phyloP scores from a whole-genome alignment of 2,329 filamentous ascomycete genomes.

The Aureobasidium melanogenum region DNA sequence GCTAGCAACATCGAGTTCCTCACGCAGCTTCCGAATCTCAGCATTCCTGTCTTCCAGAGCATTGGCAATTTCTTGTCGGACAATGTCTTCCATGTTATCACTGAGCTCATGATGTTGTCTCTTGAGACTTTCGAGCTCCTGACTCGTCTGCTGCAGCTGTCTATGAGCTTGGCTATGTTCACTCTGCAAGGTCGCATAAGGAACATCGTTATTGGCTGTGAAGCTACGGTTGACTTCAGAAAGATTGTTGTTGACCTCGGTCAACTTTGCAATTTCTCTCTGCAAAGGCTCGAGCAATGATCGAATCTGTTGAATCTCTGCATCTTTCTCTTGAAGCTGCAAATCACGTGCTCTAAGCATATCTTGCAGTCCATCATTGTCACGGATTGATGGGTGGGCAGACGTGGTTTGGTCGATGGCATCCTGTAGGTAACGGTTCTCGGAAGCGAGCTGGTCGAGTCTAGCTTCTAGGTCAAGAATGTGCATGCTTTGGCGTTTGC shows the following conservation, averaged over 20 bases:
- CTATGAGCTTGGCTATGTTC: slow-evolving; percentile 50
- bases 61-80: slow-evolving; percentile 52
- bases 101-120: slow-evolving; percentile 55
- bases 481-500: slow-evolving; percentile 95
- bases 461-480: slow-evolving; percentile 76
- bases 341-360: slow-evolving; percentile 56
- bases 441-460: slow-evolving; percentile 74
- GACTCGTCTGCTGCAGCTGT: slow-evolving; percentile 50
- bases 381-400: slow-evolving; percentile 47
- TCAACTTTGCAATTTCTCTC: slow-evolving; percentile 70
- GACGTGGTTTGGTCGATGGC: slow-evolving; percentile 32
- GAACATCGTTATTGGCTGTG: slow-evolving; percentile 64
- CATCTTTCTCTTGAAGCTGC: slow-evolving; percentile 71
- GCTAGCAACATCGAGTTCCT: slow-evolving; percentile 64
- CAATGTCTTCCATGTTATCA: slow-evolving; percentile 52
- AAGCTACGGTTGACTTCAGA: slow-evolving; percentile 69
- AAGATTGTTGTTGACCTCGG: slow-evolving; percentile 73
- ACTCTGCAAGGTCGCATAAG: slow-evolving; percentile 57
- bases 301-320: slow-evolving; percentile 75
- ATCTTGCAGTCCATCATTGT: slow-evolving; percentile 39
- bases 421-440: slow-evolving; percentile 73
- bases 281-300: slow-evolving; percentile 71
- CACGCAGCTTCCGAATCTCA: slow-evolving; percentile 69
- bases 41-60: slow-evolving; percentile 72
- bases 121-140: slow-evolving; percentile 61